phyloP scores from a whole-genome alignment of 2,329 filamentous ascomycete genomes.

The Fusarium keratoplasticum region DNA sequence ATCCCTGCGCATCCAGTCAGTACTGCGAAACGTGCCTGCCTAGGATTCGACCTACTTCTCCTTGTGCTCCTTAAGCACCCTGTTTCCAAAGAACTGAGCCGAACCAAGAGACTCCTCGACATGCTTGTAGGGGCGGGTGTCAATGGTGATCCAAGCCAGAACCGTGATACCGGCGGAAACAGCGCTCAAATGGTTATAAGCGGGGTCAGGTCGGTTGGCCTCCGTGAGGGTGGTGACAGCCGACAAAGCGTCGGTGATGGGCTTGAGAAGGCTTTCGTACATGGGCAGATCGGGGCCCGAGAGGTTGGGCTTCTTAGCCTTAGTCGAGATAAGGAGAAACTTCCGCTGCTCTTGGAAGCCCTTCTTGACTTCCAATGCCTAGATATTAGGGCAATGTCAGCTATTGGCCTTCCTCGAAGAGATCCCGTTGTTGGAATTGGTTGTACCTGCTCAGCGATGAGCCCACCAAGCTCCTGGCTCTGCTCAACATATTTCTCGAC shows the following conservation, averaged over 20 bases:
- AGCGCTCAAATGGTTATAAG: constrained; percentile 86
- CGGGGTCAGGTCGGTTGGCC: constrained; percentile 77
- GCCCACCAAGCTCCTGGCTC: constrained; percentile 80
- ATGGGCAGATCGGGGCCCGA: constrained; percentile 67
- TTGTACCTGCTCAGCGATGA: constrained; percentile 83
- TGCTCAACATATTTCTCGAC: constrained; percentile 82
- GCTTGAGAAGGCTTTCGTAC: constrained; percentile 84
- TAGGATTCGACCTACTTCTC: constrained; percentile 61
- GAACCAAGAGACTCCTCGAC: constrained; percentile 85
- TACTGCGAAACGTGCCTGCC: neutral
- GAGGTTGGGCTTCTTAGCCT: constrained; percentile 90
- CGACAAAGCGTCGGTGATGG: constrained; percentile 85
- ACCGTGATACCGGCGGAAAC: constrained; percentile 92
- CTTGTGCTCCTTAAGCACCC: constrained; percentile 91
- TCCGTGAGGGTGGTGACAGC: constrained; percentile 85
- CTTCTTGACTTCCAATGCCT: constrained; percentile 65
- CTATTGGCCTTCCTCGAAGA: neutral
- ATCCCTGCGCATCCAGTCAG: constrained; percentile 65
- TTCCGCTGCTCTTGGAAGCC: constrained; percentile 88
- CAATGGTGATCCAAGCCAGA: constrained; percentile 89
- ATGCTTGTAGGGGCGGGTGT: constrained; percentile 84
- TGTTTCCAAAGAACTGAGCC: constrained; percentile 94
- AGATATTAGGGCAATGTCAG: neutral
- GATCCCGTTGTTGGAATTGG: neutral
- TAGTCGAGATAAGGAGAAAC: constrained; percentile 88